Conservation (phyloP, 345 rosid genomes). For the Psidium guajava region DNA sequence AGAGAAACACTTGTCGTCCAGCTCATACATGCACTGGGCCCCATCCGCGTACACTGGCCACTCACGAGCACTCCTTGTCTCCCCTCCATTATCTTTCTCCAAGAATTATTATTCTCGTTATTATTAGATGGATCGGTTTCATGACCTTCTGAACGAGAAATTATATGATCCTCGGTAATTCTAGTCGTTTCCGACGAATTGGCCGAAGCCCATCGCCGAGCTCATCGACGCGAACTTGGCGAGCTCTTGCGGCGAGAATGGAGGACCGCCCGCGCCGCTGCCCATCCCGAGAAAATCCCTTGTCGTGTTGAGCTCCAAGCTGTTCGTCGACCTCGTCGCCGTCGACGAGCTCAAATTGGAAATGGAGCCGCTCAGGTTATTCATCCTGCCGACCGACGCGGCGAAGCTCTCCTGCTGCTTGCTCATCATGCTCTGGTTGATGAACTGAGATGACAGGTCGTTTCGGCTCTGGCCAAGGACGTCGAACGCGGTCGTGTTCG, state of each 20-base stretch:
- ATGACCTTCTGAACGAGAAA: background rate
- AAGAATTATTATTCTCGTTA: background rate
- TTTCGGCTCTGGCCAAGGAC: constrained; percentile 7
- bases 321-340: background rate
- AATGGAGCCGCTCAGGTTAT: background rate
- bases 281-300: constrained; percentile 80
- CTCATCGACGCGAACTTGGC: constrained; percentile 66
- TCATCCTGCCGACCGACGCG: background rate
- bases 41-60: constrained; percentile 6
- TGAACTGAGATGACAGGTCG: background rate
- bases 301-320: constrained; percentile 12
- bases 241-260: constrained; percentile 52
- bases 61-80: constrained; percentile 6
- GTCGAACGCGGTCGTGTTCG: constrained; percentile 8
- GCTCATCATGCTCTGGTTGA: background rate
- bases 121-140: background rate
- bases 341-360: constrained; percentile 8
- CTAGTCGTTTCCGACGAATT: constrained; percentile 22
- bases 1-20: constrained; percentile 13
- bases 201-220: constrained; percentile 36
- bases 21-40: constrained; percentile 20
- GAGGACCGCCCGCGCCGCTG: constrained; percentile 25
- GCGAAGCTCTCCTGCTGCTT: constrained; percentile 5
- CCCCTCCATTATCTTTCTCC: background rate
- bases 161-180: background rate